Evolutionary conservation across 345 rosid genomes (phyloP), one percentile per base, ranked within the genome.

Genomic region (Fremontodendron californicum): DNA sequence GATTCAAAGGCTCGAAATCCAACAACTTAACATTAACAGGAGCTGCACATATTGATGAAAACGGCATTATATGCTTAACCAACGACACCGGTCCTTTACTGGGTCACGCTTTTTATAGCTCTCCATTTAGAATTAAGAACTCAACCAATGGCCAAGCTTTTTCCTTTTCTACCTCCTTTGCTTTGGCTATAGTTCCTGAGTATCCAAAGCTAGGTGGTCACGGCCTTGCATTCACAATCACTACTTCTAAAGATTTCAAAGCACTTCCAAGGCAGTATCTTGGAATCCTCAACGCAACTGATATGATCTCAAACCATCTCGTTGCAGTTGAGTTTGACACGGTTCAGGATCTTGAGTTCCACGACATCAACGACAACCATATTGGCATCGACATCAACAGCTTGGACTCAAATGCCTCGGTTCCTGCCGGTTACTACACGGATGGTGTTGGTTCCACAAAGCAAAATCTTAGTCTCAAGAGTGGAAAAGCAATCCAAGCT

Each of bases 241-340:
- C 97, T 33, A 72, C 89, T 19, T 75, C 85, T 1, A 66, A 82
- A 48, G 68, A 82, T 49, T 82, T 88, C 25, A 77, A 72, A 9
- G 86, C 86, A 27, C 84, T 76, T 4, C 89, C 98, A 9, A 93
- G 92, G 45, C 94, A 93, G 84, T 93, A 87, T 75, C 71, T 94
- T 1, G 97, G 97, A 62, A 87, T 94, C 46, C 46, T 43, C 46
- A 43, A 43, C 79, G 74, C 87, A n/a, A 0, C 33, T 19, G 88
- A 88, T 80, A 6, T 82, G 4, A 93, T 4, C 23, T 77, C 90
- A 0, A 91, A 91, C 55, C 83, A 89, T 76, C 62, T 92, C 5
- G 83, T 94, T 66, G 97, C 92, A 1, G 92, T 94, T 2, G 98
- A 92, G 76, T 80, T 94, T 62, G 98, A 94, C 73, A 92, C 94